A percentile compares a stretch with the other conserved stretches of the same genome.
These are phyloP conservation scores for Colletotrichum lupini DNA, from an alignment of 2,329 filamentous ascomycete species.

Conservation along the genomic window DNA sequence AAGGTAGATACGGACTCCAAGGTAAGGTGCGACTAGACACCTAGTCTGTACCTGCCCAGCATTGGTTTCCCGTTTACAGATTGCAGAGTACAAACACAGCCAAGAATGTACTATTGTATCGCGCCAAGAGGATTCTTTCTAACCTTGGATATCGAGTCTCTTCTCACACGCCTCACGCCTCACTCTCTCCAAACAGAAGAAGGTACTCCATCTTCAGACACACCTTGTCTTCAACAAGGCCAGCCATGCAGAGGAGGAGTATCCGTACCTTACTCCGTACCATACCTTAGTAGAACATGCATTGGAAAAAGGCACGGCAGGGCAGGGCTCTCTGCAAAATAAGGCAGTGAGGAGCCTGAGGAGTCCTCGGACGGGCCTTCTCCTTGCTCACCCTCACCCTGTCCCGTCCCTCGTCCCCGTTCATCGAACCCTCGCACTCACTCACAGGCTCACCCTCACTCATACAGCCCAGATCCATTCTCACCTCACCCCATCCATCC, in stretches of 20 bases:
- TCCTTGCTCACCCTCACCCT: not conserved
- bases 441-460: not conserved
- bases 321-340: not conserved
- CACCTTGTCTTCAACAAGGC: not conserved
- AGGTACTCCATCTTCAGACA: not conserved
- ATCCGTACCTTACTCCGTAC: no score
- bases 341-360: not conserved
- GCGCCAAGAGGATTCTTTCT: not conserved
- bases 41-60: not conserved
- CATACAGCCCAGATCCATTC: not conserved
- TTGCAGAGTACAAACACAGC: not conserved
- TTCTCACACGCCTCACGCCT: conserved; percentile 11
- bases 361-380: conserved; percentile 4
- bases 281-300: no score
- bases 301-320: not conserved
- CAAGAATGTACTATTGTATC: not conserved
- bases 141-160: not conserved
- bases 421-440: conserved; percentile 2
- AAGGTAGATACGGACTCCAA: no score
- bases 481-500: conserved; percentile 12
- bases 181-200: not conserved
- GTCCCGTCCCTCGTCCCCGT: not conserved
- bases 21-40: not conserved
- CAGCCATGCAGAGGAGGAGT: not conserved
- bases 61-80: not conserved